Evolutionary conservation across 768 basidiomycete genomes (phyloP).

Genomic region (Leucocoprinus leucothites): DNA sequence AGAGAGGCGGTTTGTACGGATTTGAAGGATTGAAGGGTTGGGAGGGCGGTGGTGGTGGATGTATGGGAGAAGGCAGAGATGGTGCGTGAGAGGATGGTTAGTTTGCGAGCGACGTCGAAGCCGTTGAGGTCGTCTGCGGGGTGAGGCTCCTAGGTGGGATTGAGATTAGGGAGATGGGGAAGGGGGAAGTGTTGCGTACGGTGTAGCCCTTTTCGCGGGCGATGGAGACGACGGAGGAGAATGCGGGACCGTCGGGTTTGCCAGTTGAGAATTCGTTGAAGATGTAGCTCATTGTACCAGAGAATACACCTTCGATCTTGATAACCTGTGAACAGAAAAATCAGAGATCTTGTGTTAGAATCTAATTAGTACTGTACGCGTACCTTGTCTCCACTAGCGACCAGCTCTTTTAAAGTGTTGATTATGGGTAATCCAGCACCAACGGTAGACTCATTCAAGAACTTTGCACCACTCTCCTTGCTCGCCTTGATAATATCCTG

Average conservation of each 20-base stretch:
- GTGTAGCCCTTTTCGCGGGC: constrained; percentile 96
- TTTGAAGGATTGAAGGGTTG: constrained; percentile 71
- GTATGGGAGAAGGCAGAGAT: constrained; percentile 39
- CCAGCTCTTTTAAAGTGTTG: constrained; percentile 86
- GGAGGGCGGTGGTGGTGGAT: constrained; percentile 33
- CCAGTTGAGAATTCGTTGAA: constrained; percentile 93
- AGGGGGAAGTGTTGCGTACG: constrained; percentile 37
- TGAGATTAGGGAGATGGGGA: neutral
- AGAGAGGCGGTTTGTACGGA: constrained; percentile 84
- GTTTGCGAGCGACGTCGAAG: constrained; percentile 94
- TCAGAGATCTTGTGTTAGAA: neutral
- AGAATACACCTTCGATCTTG: constrained; percentile 97
- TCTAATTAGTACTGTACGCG: constrained; percentile 11
- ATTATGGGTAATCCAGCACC: constrained; percentile 95
- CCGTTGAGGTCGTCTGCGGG: constrained; percentile 97
- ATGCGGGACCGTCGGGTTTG: constrained; percentile 62
- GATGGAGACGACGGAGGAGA: constrained; percentile 85
- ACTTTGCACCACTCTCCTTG: constrained; percentile 57
- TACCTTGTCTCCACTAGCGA: constrained; percentile 90
- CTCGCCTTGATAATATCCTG: constrained; percentile 62
- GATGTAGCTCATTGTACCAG: constrained; percentile 97
- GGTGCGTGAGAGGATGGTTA: constrained; percentile 90
- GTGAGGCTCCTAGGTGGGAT: constrained; percentile 77
- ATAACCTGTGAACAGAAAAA: constrained; percentile 46
- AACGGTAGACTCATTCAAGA: constrained; percentile 87